Base-by-base conservation (phyloP, 2,329 filamentous ascomycete genomes). In the Leptoxyphium fumago region DNA sequence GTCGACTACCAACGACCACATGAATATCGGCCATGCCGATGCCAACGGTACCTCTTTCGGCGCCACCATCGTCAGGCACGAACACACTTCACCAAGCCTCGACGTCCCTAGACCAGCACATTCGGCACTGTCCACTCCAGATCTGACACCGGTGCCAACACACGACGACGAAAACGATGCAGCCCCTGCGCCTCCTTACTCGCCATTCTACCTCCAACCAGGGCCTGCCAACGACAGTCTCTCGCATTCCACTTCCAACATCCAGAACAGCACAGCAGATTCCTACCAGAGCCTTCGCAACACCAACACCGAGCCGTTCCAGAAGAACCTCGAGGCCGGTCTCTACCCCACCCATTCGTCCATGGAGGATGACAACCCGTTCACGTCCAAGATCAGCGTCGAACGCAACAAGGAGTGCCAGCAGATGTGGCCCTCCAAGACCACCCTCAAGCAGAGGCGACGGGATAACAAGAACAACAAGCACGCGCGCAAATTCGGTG, bases 401-500 rank as follows among this genome's bases (percentile, higher is more conserved):
- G 65, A 68, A 48, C 55, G 61, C 43, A 61, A 61, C 50, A 68
- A 69, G 54, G 69, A 71, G 47, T 70, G 67, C 63, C 32, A 15
- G 15, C 66, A 63, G 50, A 70, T 71, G 67, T 72, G 69, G 69
- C 69, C 69, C 7, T 66, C 66, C 38, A 63, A 64, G 50, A 62
- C 68, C 55, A 67, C 67, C 29, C 61, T 71, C 45, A 58, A 65
- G 52, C 62, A 67, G 50, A 64, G 63, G 54, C 60, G 61, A 45
- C 50, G 54, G 41, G 56, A 54, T 21, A 59, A 61, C 53, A 61
- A 65, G 56, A 50, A 50, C 50, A 48, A 52, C 48, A 50, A 54
- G 46, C 46, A 48, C 6, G 46, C 51, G n/a, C 42, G 41, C n/a
- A 46, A 61, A 39, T 55, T 54, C 40, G 59, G 57, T 41, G 62